Base-by-base conservation (phyloP, 208 protist species). In the Leishmania gerbilli region DNA sequence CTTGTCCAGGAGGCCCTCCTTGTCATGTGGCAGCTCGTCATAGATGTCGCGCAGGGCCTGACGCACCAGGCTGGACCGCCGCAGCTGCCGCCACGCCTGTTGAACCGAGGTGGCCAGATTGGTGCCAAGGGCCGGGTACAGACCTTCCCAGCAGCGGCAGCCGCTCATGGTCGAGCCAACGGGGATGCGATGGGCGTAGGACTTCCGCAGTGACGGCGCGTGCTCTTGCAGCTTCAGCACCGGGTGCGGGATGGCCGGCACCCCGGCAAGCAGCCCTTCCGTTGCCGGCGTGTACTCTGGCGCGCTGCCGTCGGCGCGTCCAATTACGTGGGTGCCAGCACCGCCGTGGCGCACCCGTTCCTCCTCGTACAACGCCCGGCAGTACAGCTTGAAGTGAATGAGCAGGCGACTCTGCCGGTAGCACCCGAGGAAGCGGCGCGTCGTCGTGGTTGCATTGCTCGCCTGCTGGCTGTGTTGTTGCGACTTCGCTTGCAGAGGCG, bases 311-410 rank as follows among this genome's bases (percentile, higher is more conserved):
- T 75, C 65, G 65, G 21, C 42, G 76, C 34, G 49, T n/a, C 68
- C 76, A 9, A 67, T 80, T 3, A 87, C 56, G 74, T 84, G 81
- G 2, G 85, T 78, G 5, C 74, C 45, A 5, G 71, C 60, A 15
- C 78, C 77, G 27, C 77, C 76, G 24, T 68, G 79, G 13, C 90
- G 85, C 64, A 84, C 67, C 0, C 86, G 85, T n/a, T 81, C 82
- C 74, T 95, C 90, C 72, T 95, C 92, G 62, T 95, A 86, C 51
- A 97, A 71, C 3, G 95, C 93, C 37, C 88, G 84, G 79, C 91
- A 96, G 72, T 91, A 93, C 34, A 95, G 74, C 85, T 96, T 97
- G 83, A 87, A 96, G 71, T 94, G 92, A 45, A 97, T 81, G 11
- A 97, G 87, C 72, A 93, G 67, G 11, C 92, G 83, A 49, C 91